Percentiles rank a stretch among this genome's conserved stretches.
These are phyloP conservation scores for Teunomyces panamensis DNA, from an alignment of 805 yeast genomes.

Conservation along the genomic window DNA sequence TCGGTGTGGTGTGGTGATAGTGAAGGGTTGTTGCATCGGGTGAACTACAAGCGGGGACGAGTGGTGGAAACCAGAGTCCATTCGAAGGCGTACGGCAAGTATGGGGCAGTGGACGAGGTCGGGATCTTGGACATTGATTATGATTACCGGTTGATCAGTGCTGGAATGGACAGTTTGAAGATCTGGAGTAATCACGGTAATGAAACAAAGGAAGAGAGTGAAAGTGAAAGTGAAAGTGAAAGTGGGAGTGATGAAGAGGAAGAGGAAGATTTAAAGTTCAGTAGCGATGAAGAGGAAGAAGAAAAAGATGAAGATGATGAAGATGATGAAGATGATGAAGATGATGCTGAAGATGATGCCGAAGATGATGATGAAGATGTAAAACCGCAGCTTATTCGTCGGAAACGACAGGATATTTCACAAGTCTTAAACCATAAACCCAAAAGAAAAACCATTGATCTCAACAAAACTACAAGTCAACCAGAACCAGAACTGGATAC, in stretches of 20 bases:
- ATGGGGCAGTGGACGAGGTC: conserved; percentile 64
- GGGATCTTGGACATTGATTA: conserved; percentile 72
- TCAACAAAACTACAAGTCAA: conserved; percentile 15
- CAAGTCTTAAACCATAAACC: conserved; percentile 14
- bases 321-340: conserved; percentile 9
- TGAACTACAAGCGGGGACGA: conserved; percentile 63
- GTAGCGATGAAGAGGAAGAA: conserved; percentile 10
- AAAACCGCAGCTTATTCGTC: conserved; percentile 12
- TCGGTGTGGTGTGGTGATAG: conserved; percentile 78
- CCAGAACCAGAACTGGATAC: neutral
- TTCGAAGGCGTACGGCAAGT: conserved; percentile 37
- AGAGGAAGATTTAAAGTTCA: conserved; percentile 4
- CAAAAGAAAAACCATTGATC: conserved; percentile 16
- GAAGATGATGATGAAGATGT: conserved; percentile 7
- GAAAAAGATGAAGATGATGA: conserved; percentile 7
- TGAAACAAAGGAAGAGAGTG: conserved; percentile 12
- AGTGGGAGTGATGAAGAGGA: conserved; percentile 12
- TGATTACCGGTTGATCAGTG: conserved; percentile 75
- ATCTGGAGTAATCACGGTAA: conserved; percentile 58
- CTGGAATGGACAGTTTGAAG: conserved; percentile 78
- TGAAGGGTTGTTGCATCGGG: conserved; percentile 67
- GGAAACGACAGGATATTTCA: conserved; percentile 9
- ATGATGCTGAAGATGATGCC: conserved; percentile 9
- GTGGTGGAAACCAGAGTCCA: conserved; percentile 67
- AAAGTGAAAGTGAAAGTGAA: conserved; percentile 24